A percentile compares a stretch with the other conserved stretches of the same genome.
Conservation (phyloP, 139 green algal species). For the Parachlorella kessleri region DNA sequence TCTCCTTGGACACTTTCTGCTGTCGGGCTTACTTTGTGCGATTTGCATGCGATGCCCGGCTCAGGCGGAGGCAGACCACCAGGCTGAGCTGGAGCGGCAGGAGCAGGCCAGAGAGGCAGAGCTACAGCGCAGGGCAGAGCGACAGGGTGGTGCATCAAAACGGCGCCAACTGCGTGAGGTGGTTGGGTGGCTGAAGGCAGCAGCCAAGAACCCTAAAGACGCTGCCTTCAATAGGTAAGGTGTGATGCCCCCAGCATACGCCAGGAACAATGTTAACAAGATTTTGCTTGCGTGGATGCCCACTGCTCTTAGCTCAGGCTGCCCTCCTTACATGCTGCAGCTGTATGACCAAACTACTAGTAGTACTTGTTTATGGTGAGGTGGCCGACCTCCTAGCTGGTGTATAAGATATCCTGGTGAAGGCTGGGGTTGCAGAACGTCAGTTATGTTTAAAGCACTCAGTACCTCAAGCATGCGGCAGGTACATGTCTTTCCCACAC, state of each 20-base stretch:
- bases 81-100: conserved; percentile 12
- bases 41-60: not conserved
- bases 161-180: conserved; percentile 26
- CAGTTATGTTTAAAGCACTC: not conserved
- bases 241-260: not conserved
- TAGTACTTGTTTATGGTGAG: not conserved
- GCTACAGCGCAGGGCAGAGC: not conserved
- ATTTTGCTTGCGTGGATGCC: not conserved
- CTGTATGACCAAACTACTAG: not conserved
- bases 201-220: conserved; percentile 11
- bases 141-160: conserved; percentile 10
- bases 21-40: not conserved
- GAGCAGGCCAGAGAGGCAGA: conserved; percentile 9
- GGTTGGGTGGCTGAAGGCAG: conserved; percentile 12
- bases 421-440: too few species aligned
- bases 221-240: conserved; percentile 6
- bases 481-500: too few species aligned
- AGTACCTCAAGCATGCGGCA: not conserved
- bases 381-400: not conserved
- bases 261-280: not conserved
- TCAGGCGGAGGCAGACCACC: not conserved
- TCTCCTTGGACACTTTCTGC: not conserved
- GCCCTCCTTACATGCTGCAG: too few species aligned
- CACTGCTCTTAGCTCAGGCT: not conserved
- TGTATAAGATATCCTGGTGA: not conserved